Evolutionary conservation across 495 filamentous ascomycete genomes (phyloP).

Genomic region (Aspergillus coremiiformis): DNA sequence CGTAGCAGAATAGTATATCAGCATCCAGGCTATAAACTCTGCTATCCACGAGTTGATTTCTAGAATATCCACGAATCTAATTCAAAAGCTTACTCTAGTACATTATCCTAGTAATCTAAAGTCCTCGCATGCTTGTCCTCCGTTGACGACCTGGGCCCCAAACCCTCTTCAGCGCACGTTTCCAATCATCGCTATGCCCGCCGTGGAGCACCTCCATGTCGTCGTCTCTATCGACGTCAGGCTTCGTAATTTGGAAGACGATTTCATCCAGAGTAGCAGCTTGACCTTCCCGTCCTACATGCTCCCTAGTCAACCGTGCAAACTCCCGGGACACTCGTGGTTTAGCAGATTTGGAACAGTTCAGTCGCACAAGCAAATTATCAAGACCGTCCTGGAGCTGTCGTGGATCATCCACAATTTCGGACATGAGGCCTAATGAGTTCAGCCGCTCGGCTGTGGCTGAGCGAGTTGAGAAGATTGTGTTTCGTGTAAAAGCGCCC

Average conservation of each 20-base stretch:
- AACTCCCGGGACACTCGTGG: constrained; percentile 23
- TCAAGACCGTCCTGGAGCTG: constrained; percentile 5
- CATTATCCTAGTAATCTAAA: no score
- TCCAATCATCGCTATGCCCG: neutral
- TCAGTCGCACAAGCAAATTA: constrained; percentile 8
- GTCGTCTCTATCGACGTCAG: neutral
- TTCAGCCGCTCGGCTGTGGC: constrained; percentile 20
- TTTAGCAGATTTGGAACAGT: constrained; percentile 11
- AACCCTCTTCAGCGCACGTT: neutral
- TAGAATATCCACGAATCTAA: neutral
- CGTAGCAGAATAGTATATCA: no score
- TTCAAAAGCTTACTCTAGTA: no score
- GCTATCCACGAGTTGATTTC: no score
- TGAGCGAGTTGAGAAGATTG: constrained; percentile 25
- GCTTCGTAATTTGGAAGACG: neutral
- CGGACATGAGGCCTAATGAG: constrained; percentile 12
- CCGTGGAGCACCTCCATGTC: neutral
- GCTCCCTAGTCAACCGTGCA: constrained; percentile 16
- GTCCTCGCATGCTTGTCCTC: neutral
- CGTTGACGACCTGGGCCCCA: neutral
- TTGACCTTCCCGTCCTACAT: constrained; percentile 11
- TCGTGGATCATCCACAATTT: constrained; percentile 7
- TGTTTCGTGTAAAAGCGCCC: constrained; percentile 20
- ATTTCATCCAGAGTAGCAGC: constrained; percentile 2
- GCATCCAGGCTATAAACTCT: no score